Conservation (phyloP, 2,329 filamentous ascomycete species). For the Nigrograna mackinnonii region DNA sequence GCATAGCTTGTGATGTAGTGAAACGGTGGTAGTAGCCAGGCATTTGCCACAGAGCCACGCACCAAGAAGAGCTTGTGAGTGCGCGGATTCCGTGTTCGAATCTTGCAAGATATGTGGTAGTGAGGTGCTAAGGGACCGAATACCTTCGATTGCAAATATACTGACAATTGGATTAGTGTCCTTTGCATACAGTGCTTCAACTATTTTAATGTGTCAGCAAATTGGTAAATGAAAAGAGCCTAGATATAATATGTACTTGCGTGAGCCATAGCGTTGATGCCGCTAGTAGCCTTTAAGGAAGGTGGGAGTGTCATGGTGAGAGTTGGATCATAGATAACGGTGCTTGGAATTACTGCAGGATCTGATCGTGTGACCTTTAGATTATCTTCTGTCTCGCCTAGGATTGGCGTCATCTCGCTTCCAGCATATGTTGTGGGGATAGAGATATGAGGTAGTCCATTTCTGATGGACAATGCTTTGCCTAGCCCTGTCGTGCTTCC, state of each 20-base stretch:
- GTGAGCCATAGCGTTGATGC: constrained; percentile 69
- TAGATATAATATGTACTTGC: too few species aligned
- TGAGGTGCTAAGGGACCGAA: constrained; percentile 55
- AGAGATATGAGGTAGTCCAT: constrained; percentile 35
- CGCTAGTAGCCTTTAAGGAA: constrained; percentile 59
- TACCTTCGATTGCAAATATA: constrained; percentile 62
- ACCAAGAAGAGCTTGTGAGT: constrained; percentile 57
- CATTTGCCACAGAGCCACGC: constrained; percentile 68
- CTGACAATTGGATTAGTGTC: constrained; percentile 65
- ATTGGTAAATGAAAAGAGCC: too few species aligned
- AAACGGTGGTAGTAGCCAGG: constrained; percentile 64
- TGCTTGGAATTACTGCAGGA: constrained; percentile 62
- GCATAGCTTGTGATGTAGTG: constrained; percentile 70
- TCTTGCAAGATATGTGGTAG: constrained; percentile 58
- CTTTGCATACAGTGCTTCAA: constrained; percentile 66
- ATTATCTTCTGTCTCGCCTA: constrained; percentile 64
- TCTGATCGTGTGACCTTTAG: constrained; percentile 62
- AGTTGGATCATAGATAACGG: constrained; percentile 68
- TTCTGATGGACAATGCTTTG: constrained; percentile 38
- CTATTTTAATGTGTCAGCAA: too few species aligned
- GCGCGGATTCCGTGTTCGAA: constrained; percentile 37
- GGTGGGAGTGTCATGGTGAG: constrained; percentile 63
- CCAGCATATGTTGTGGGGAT: constrained; percentile 42
- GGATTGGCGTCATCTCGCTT: constrained; percentile 65
- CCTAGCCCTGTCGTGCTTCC: constrained; percentile 64